Conservation (phyloP, 345 rosid species). For the Ceriops zippeliana region DNA sequence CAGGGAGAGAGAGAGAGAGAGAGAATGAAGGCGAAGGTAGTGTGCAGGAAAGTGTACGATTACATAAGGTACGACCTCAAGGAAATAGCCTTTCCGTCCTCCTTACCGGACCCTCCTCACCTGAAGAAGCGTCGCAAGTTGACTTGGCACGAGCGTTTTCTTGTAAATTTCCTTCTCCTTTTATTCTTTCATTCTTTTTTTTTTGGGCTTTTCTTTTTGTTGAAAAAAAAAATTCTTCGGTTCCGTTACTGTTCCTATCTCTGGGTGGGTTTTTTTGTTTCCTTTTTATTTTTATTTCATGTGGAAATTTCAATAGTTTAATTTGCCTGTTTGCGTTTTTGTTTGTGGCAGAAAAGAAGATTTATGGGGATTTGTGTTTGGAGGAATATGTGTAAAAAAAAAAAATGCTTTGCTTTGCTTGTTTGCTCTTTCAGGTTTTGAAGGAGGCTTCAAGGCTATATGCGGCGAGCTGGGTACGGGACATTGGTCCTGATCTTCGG, state of each 20-base stretch:
- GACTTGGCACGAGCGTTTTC: conserved; percentile 69
- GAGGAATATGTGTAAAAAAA: not conserved
- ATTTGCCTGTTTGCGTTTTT: not conserved
- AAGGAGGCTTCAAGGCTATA: conserved; percentile 93
- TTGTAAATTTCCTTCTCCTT: conserved; percentile 34
- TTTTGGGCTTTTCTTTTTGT: not conserved
- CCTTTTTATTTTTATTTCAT: not conserved
- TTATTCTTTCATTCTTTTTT: not conserved
- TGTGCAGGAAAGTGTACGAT: conserved; percentile 54
- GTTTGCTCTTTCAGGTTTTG: conserved; percentile 46
- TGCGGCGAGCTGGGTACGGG: conserved; percentile 88
- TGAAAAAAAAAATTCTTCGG: not conserved
- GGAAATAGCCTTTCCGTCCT: conserved; percentile 90
- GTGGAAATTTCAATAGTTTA: not conserved
- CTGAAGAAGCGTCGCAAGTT: conserved; percentile 64
- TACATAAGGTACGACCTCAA: conserved; percentile 77
- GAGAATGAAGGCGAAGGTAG: conserved; percentile 55
- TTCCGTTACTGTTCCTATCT: too few species aligned
- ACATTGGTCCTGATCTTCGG: conserved; percentile 92
- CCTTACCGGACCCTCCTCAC: conserved; percentile 89
- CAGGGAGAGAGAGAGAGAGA: too few species aligned
- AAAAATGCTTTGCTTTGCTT: not conserved
- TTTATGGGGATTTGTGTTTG: not conserved
- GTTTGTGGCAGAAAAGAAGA: too few species aligned
- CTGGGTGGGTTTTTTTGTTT: not conserved